phyloP scores from a whole-genome alignment of 768 basidiomycete genomes.

The Pulveroboletus ravenelii region DNA sequence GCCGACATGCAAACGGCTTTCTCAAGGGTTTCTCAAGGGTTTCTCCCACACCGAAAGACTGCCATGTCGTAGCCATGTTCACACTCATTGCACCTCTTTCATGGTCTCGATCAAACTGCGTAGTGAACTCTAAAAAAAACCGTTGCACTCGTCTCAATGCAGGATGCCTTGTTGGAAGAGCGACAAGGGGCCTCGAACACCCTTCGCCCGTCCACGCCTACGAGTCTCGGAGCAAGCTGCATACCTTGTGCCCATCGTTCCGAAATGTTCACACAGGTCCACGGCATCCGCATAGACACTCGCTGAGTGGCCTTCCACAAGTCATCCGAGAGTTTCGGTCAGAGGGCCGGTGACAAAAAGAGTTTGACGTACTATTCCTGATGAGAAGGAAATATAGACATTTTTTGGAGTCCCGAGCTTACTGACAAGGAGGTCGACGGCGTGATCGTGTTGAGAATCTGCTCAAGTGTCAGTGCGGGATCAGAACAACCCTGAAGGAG shows the following conservation, averaged over 20 bases:
- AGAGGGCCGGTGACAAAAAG: background rate
- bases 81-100: slow-evolving; percentile 24
- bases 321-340: background rate
- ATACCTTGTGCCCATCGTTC: slow-evolving; percentile 12
- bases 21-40: slow-evolving; percentile 2
- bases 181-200: slow-evolving; percentile 1
- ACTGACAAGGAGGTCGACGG: background rate
- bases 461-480: slow-evolving; percentile 14
- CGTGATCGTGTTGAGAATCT: slow-evolving; percentile 13
- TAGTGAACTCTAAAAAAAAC: slow-evolving; percentile 24
- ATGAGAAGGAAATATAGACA: background rate
- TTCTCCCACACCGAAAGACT: slow-evolving; percentile 25
- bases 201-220: background rate
- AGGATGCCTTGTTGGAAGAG: background rate
- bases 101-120: slow-evolving; percentile 19
- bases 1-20: slow-evolving; percentile 27
- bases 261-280: slow-evolving; percentile 5
- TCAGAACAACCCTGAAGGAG: slow-evolving; percentile 32
- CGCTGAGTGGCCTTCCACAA: no score
- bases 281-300: background rate
- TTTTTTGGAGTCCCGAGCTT: background rate
- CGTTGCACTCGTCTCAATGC: slow-evolving; percentile 1
- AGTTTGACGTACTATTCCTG: background rate
- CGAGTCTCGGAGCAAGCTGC: background rate
- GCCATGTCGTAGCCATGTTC: slow-evolving; percentile 26